phyloP scores from a whole-genome alignment of 345 rosid species.

The Eucalyptus sideroxylon region DNA sequence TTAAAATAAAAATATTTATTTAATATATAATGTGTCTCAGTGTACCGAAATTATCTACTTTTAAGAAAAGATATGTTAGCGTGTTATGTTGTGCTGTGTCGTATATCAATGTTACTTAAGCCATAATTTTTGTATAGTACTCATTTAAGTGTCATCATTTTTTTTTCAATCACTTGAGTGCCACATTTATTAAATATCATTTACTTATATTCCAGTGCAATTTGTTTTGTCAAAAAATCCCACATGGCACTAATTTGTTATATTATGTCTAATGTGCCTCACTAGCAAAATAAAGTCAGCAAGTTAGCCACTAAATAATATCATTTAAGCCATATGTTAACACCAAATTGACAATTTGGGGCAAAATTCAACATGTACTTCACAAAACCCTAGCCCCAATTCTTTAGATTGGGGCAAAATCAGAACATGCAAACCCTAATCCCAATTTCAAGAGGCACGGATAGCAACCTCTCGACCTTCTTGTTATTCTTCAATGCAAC shows the following conservation, averaged over 20 bases:
- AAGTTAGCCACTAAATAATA: not conserved
- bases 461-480: not conserved
- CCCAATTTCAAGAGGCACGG: not conserved
- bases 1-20: too few relatives aligned
- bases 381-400: not conserved
- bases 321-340: not conserved
- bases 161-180: too few relatives aligned
- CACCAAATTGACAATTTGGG: not conserved
- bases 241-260: not conserved
- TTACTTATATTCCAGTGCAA: accelerated
- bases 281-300: not conserved
- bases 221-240: not conserved
- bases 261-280: not conserved
- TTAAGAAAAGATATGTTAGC: accelerated
- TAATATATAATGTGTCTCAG: accelerated
- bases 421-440: not conserved
- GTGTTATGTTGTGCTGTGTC: accelerated
- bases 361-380: not conserved
- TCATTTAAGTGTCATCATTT: too few relatives aligned
- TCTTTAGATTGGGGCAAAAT: not conserved
- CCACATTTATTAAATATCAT: not conserved
- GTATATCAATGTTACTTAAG: accelerated
- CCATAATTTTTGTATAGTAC: not conserved
- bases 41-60: accelerated
- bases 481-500: not conserved